Evolutionary conservation across 176 grass and related monocot genomes (phyloP).

Genomic region (Cocos nucifera): DNA sequence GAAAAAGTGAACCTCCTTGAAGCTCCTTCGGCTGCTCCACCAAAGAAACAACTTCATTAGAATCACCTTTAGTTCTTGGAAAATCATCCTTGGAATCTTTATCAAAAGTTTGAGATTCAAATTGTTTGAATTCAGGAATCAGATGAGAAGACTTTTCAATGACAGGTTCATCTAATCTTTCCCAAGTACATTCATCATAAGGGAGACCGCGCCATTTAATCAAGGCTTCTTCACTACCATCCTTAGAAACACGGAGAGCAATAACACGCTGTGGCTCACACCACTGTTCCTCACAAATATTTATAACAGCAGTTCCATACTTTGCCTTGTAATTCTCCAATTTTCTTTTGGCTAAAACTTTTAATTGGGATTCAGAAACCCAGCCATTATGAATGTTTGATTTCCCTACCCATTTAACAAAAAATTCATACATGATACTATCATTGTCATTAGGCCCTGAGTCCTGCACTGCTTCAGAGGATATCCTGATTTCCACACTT

Average conservation of each 20-base stretch:
- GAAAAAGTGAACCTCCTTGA: slow-evolving; percentile 75
- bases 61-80: slow-evolving; percentile 36
- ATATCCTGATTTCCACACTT: slow-evolving; percentile 30
- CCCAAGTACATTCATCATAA: slow-evolving; percentile 98
- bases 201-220: slow-evolving; percentile 83
- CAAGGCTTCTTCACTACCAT: slow-evolving; percentile 62
- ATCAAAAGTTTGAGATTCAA: slow-evolving; percentile 58
- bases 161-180: slow-evolving; percentile 82
- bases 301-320: slow-evolving; percentile 69
- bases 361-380: slow-evolving; percentile 78
- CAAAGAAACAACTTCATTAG: slow-evolving; percentile 54
- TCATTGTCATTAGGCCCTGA: slow-evolving; percentile 14
- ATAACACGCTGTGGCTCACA: slow-evolving; percentile 78
- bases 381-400: slow-evolving; percentile 92
- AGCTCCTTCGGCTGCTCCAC: slow-evolving; percentile 86
- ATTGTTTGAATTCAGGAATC: slow-evolving; percentile 57
- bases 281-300: slow-evolving; percentile 94
- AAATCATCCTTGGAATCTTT: slow-evolving; percentile 38
- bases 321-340: slow-evolving; percentile 96
- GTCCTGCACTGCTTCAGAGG: slow-evolving; percentile 20
- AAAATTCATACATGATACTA: slow-evolving; percentile 52
- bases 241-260: slow-evolving; percentile 38
- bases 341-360: slow-evolving; percentile 82
- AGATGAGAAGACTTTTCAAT: slow-evolving; percentile 63
- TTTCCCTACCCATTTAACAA: slow-evolving; percentile 89